Conservation (phyloP, 768 basidiomycete species). For the Lentinula aciculospora region DNA sequence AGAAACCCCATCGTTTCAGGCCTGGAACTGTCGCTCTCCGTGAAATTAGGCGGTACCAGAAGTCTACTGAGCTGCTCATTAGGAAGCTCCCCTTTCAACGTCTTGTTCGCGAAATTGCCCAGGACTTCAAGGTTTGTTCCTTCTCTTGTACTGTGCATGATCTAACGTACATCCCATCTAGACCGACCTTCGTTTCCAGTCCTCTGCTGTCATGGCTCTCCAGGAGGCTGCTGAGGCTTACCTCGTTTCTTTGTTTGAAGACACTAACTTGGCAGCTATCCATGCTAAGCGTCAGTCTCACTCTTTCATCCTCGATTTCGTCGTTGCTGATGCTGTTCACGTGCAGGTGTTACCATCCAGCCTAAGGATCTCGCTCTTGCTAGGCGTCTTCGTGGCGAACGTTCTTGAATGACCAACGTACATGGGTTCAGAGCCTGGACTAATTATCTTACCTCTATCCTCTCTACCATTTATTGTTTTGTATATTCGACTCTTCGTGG, state of each 20-base stretch:
- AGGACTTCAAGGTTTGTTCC: slow-evolving; percentile 79
- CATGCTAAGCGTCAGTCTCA: slow-evolving; percentile 67
- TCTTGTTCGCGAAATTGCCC: slow-evolving; percentile 94
- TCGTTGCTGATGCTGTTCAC: slow-evolving; percentile 8
- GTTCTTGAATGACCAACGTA: slow-evolving; percentile 44
- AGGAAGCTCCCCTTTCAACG: slow-evolving; percentile 99
- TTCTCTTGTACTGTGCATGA: background rate
- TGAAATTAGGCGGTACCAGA: slow-evolving; percentile 98
- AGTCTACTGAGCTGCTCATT: slow-evolving; percentile 98
- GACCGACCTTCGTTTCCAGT: slow-evolving; percentile 94
- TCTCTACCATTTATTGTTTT: background rate
- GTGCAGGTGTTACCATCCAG: slow-evolving; percentile 59
- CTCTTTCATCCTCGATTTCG: slow-evolving; percentile 9
- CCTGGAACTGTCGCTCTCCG: slow-evolving; percentile 98
- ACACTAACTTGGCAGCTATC: slow-evolving; percentile 89
- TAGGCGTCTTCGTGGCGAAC: slow-evolving; percentile 81
- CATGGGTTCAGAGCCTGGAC: background rate
- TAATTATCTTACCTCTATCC: background rate
- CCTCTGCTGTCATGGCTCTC: slow-evolving; percentile 89
- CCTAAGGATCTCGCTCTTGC: slow-evolving; percentile 89
- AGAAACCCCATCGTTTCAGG: slow-evolving; percentile 99
- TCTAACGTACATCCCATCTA: slow-evolving; percentile 18
- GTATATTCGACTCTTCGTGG: background rate
- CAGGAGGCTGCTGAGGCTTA: slow-evolving; percentile 92
- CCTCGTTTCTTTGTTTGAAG: slow-evolving; percentile 82